phyloP scores from a whole-genome alignment of 306 rosid genomes.

The Nissolia schottii region DNA sequence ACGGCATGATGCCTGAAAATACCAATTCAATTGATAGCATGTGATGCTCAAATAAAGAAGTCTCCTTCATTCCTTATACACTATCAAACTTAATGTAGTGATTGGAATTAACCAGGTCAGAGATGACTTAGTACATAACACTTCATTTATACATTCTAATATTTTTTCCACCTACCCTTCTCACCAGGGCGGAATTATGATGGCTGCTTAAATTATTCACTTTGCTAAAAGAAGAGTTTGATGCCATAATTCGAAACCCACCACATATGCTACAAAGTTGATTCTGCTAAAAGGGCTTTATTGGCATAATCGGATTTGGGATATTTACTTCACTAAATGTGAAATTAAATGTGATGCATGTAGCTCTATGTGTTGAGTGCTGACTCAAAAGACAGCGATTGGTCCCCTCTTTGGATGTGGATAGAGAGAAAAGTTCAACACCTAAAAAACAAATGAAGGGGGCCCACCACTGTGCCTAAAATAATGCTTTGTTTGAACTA shows the following conservation, averaged over 20 bases:
- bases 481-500: constrained; percentile 40
- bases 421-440: not conserved
- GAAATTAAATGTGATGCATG: constrained; percentile 4
- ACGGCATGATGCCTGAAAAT: not conserved
- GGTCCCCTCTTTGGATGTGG: constrained; percentile 19
- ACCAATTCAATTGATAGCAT: constrained; percentile 15
- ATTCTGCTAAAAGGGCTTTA: constrained; percentile 3
- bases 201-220: not conserved
- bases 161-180: no score
- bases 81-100: no score
- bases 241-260: constrained; percentile 3
- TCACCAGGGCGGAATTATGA: no score
- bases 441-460: constrained; percentile 15
- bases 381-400: constrained; percentile 9
- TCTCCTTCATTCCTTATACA: not conserved
- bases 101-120: not conserved
- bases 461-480: constrained; percentile 23
- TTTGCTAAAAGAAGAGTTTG: not conserved
- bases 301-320: constrained; percentile 24
- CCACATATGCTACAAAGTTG: not conserved
- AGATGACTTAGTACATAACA: constrained; percentile 10
- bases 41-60: not conserved
- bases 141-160: no score
- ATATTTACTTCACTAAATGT: not conserved
- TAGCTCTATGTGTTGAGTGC: constrained; percentile 15